A percentile compares a stretch with the other conserved stretches of the same genome.
Conservation (phyloP, 2,329 filamentous ascomycete species). For the Cladosporium sp. region DNA sequence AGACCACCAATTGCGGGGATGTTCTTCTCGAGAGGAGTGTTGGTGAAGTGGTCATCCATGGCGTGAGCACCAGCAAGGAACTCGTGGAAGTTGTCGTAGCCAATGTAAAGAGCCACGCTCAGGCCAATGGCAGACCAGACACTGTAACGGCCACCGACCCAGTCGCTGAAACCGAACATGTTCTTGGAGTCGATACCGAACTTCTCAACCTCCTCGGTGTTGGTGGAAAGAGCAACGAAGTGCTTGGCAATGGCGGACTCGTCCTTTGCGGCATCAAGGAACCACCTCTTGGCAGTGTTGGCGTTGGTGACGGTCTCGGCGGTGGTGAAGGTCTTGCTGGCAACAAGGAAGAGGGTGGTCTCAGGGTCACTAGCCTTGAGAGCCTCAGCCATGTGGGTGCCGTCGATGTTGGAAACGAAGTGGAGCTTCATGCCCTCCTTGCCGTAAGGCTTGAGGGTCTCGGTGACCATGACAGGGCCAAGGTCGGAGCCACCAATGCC, state of each 20-base stretch:
- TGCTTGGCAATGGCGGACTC: constrained; percentile 82
- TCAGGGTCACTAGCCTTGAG: constrained; percentile 86
- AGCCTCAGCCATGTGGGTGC: constrained; percentile 95
- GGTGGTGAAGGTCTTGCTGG: constrained; percentile 99
- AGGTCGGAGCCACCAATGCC: constrained; percentile 98
- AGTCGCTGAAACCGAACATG: constrained; percentile 99
- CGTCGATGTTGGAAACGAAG: constrained; percentile 99
- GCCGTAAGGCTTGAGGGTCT: constrained; percentile 93
- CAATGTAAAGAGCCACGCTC: constrained; percentile 91
- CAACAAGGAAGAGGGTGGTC: constrained; percentile 97
- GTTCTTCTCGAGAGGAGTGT: constrained; percentile 88
- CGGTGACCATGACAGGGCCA: constrained; percentile 97
- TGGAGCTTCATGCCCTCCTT: constrained; percentile 83
- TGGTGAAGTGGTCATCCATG: constrained; percentile 98
- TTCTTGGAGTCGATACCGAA: constrained; percentile 98
- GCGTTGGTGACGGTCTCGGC: constrained; percentile 97
- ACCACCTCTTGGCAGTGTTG: constrained; percentile 96
- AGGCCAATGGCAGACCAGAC: constrained; percentile 98
- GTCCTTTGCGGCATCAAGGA: constrained; percentile 82
- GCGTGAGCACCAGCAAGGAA: constrained; percentile 92
- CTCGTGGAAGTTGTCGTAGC: constrained; percentile 95
- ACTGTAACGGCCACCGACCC: constrained; percentile 97
- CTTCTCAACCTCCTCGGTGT: constrained; percentile 92
- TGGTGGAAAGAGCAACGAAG: constrained; percentile 97
- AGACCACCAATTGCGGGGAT: constrained; percentile 91